Evolutionary conservation across 1,284 basidiomycete genomes (phyloP), one percentile per base, ranked within the genome.

Genomic region (Xerocomus minutiporus): DNA sequence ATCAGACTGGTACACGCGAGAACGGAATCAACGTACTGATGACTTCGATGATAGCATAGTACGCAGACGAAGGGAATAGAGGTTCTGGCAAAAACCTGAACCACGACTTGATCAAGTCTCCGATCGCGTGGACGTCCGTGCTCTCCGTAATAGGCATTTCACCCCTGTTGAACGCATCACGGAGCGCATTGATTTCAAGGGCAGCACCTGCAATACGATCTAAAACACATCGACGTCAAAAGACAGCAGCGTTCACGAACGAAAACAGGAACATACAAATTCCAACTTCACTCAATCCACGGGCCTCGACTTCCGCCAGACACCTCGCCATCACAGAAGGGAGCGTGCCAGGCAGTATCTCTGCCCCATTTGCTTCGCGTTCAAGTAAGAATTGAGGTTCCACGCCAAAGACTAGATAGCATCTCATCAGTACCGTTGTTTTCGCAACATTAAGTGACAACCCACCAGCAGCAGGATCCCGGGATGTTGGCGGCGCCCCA

Each of bases 161-260:
- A 52, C 84, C 83, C 82, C 79, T 75, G 69, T 93, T 88, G 66
- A 90, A 82, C 11, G 81, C 81, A 0, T 90, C 86, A 56, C 82
- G 84, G 38, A 91, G 73, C 5, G 75, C 72, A 53, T 79, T 82
- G 55, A 90, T 85, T 55, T 86, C 83, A 0, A 78, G 81, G 13
- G 76, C 76, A 7, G 88, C 86, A 4, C 91, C 91, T n/a, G 89
- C 84, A 51, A 92, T 84, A 49, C 90, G 89, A 69, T 91, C 86
- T 90, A 54, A 39, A 17, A 20, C 31, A 13, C 5, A 26, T 52
- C 9, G 2, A 46, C 20, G 23, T 51, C 41, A 51, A 32, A 48
- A 20, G 9, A 31, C 9, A 4, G 12, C 3, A 17, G 8, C n/a
- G 12, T 29, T 17, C 28, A 36, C 31, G 25, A 25, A 39, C 32